These are phyloP conservation scores for Paraphaeosphaeria sporulosa DNA, from an alignment of 2,329 filamentous ascomycete genomes.

Conservation along the genomic window DNA sequence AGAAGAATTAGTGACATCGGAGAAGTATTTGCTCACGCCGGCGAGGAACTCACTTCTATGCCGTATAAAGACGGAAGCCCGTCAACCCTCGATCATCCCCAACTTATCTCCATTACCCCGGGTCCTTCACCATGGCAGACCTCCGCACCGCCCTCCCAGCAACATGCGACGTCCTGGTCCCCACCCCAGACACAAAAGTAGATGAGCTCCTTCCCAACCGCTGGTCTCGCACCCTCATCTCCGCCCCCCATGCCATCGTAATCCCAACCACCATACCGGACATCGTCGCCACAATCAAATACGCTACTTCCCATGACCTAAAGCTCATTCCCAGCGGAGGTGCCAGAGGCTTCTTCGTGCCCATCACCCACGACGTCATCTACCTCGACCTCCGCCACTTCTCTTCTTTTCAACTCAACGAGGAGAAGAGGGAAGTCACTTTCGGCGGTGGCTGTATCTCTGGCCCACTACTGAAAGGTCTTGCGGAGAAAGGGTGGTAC, in stretches of 20 bases:
- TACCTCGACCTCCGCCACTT: conserved; percentile 48
- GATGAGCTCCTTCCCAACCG: background rate
- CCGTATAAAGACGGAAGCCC: background rate
- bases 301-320: conserved; percentile 39
- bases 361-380: conserved; percentile 34
- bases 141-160: background rate
- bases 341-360: conserved; percentile 43
- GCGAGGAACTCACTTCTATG: no score
- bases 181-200: background rate
- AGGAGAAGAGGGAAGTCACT: conserved; percentile 27
- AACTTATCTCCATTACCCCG: background rate
- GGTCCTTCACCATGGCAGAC: background rate
- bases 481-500: conserved; percentile 40
- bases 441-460: conserved; percentile 42
- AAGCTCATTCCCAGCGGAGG: conserved; percentile 39
- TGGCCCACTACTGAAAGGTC: conserved; percentile 33
- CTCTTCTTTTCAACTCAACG: conserved; percentile 37
- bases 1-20: no score
- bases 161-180: background rate
- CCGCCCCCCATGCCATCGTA: conserved; percentile 31
- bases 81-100: background rate
- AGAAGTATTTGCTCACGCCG: no score
- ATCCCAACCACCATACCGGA: conserved; percentile 39
- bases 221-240: conserved; percentile 6
- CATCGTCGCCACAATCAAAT: conserved; percentile 32